phyloP scores from a whole-genome alignment of 1,284 basidiomycete species.

The Boletus albobrunnescens region DNA sequence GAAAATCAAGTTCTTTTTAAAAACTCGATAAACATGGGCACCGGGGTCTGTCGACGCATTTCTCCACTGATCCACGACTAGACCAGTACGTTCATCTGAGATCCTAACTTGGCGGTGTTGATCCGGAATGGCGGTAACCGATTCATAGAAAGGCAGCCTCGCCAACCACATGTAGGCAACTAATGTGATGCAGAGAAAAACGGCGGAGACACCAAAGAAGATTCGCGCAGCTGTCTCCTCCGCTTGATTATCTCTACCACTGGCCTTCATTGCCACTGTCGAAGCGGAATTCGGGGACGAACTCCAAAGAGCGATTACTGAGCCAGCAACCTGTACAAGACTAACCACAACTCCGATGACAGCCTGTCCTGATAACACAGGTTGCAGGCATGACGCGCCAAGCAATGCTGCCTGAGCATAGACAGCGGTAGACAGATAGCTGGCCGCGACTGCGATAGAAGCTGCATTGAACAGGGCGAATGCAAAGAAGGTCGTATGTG shows the following conservation, averaged over 20 bases:
- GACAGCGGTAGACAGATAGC: slow-evolving; percentile 67
- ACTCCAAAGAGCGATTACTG: slow-evolving; percentile 50
- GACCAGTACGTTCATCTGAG: slow-evolving; percentile 32
- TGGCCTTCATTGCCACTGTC: neutral
- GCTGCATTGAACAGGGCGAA: slow-evolving; percentile 61
- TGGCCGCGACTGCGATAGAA: slow-evolving; percentile 52
- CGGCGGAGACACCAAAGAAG: slow-evolving; percentile 68
- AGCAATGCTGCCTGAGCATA: slow-evolving; percentile 71
- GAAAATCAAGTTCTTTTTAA: slow-evolving; percentile 62
- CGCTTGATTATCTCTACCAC: slow-evolving; percentile 37
- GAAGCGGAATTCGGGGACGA: slow-evolving; percentile 30
- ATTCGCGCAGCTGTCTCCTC: slow-evolving; percentile 64
- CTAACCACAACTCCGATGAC: slow-evolving; percentile 73
- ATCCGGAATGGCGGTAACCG: slow-evolving; percentile 44
- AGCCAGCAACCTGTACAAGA: slow-evolving; percentile 64
- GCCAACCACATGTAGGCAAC: slow-evolving; percentile 55
- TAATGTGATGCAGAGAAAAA: slow-evolving; percentile 55
- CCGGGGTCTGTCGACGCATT: slow-evolving; percentile 30
- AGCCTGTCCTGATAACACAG: slow-evolving; percentile 73
- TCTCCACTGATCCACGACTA: slow-evolving; percentile 33
- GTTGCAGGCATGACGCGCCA: slow-evolving; percentile 63
- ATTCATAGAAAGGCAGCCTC: slow-evolving; percentile 54
- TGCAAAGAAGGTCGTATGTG: slow-evolving; percentile 54
- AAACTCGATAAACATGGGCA: slow-evolving; percentile 49
- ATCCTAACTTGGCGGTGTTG: slow-evolving; percentile 21